Evolutionary conservation across 169 alveolate genomes (phyloP), one percentile per base, ranked within the genome.

Genomic region (Plasmodium cynomolgi): DNA sequence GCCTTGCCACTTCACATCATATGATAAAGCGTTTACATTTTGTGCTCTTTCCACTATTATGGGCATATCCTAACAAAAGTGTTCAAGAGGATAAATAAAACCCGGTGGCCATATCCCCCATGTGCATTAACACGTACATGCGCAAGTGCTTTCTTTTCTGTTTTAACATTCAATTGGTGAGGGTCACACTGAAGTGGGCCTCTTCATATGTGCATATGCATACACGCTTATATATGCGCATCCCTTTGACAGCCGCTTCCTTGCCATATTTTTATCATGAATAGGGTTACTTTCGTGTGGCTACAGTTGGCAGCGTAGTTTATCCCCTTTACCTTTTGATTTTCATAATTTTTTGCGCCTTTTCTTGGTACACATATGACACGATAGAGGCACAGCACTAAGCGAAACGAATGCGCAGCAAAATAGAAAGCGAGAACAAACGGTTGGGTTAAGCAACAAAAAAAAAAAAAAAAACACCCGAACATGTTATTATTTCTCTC

Each of bases 61-160:
- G 41, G 15, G 77, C 15, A 5, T 68, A 26, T 68, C 37, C 39
- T 26, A 26, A 20, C 77, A 68, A 68, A 7, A 68, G 15, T 68
- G 37, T 68, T 68, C 15, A 68, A 26, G 77, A 68, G 37, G 13
- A 68, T 8, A 68, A 68, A 29, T 20, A 68, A 68, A 23, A 68
- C 41, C 77, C 37, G 15, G 5, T 68, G 77, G 37, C 1, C n/a
- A 68, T 68, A 68, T 0, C 17, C 20, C 17, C 31, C 26, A 26
- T 68, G 77, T 68, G 77, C 77, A 68, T 26, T 68, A 29, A 26
- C 37, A 68, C 37, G 77, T 68, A 68, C 77, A 68, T 68, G 77
- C 1, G n/a, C 15, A 15, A 9, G 15, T 68, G 31, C 7, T 68
- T 68, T 26, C 37, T 68, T 23, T 68, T 1, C n/a, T 26, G 1